A percentile compares a stretch with the other conserved stretches of the same genome.
These are phyloP conservation scores for Cylindrotheca fusiformis DNA, from an alignment of 108 stramenopile genomes.

Conservation along the genomic window DNA sequence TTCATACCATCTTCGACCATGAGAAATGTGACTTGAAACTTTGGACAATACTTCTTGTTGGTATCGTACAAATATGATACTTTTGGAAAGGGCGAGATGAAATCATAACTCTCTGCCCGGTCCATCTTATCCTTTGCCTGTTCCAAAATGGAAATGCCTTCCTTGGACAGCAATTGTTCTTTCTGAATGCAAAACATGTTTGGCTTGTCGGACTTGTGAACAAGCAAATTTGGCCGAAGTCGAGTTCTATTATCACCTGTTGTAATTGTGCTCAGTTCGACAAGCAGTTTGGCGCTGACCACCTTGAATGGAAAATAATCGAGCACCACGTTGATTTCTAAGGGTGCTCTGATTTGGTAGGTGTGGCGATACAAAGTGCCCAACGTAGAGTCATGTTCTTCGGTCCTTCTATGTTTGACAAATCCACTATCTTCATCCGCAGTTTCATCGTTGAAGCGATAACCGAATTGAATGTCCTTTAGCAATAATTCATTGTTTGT, in stretches of 20 bases:
- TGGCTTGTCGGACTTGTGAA: not conserved
- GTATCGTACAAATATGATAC: constrained; percentile 1
- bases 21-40: not conserved
- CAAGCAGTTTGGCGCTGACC: not conserved
- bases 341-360: not conserved
- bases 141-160: not conserved
- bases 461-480: not conserved
- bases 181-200: constrained; percentile 3
- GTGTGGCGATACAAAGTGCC: not conserved
- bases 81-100: constrained; percentile 5
- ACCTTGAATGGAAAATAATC: constrained; percentile 1
- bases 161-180: not conserved
- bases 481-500: not conserved
- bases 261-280: constrained; percentile 3
- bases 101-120: not conserved
- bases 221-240: not conserved
- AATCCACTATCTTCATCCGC: not conserved
- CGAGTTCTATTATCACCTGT: not conserved
- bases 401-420: not conserved
- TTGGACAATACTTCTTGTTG: constrained; percentile 4
- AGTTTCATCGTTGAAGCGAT: constrained; percentile 10
- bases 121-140: constrained; percentile 4
- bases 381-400: not conserved
- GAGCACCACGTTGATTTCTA: not conserved
- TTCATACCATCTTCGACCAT: not conserved